phyloP scores from a whole-genome alignment of 148 eudicot genomes.

The Heliosperma pusillum region DNA sequence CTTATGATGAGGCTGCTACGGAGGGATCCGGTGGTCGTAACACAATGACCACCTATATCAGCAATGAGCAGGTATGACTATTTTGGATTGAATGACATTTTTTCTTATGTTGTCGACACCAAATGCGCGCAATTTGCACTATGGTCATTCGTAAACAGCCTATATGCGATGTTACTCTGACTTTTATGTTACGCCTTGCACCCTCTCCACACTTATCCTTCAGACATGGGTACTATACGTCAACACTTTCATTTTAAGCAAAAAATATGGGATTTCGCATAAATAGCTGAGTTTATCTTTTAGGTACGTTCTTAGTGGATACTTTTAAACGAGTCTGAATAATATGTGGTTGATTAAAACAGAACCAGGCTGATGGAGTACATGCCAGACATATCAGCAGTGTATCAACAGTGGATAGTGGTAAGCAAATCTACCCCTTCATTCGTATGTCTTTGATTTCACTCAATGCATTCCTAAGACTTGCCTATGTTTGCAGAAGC shows the following conservation, averaged over 20 bases:
- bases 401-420: conserved; percentile 83
- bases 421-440: conserved; percentile 40
- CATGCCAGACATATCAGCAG: conserved; percentile 82
- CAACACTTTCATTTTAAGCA: too few species aligned
- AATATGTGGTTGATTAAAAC: conserved; percentile 9
- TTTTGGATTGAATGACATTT: neutral
- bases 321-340: too few species aligned
- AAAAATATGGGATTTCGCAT: too few species aligned
- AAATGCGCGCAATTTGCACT: too few species aligned
- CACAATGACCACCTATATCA: conserved; percentile 39
- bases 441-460: neutral
- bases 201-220: too few species aligned
- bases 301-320: too few species aligned
- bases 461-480: conserved; percentile 1
- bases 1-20: conserved; percentile 32
- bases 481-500: conserved; percentile 42
- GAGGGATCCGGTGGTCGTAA: conserved; percentile 41
- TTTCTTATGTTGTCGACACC: neutral
- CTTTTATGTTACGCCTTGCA: too few species aligned
- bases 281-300: too few species aligned
- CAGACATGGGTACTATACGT: too few species aligned
- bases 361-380: conserved; percentile 55
- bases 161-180: too few species aligned
- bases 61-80: conserved; percentile 45
- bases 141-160: too few species aligned